phyloP scores from a whole-genome alignment of 2,329 filamentous ascomycete species.

The Ophioceras dolichostomum region DNA sequence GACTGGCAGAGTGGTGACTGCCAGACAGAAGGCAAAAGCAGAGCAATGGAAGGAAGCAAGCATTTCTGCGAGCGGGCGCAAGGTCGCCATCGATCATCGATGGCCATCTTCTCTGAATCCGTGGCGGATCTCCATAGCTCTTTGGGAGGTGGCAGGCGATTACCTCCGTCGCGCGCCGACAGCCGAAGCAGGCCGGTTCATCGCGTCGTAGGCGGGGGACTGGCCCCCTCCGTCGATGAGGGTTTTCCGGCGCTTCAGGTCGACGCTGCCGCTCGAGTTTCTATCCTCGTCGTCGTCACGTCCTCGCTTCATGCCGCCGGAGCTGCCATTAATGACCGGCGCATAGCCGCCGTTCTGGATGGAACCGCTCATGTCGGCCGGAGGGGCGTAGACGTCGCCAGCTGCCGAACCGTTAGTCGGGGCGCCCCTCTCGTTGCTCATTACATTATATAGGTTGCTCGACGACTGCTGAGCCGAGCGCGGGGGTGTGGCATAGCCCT shows the following conservation, averaged over 20 bases:
- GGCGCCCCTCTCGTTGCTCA: slow-evolving; percentile 62
- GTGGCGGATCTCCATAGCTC: too few species aligned
- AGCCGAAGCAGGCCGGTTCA: slow-evolving; percentile 14
- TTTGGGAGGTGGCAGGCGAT: background rate
- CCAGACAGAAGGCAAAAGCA: background rate
- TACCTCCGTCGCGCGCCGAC: slow-evolving; percentile 10
- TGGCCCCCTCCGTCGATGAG: slow-evolving; percentile 18
- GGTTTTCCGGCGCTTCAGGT: slow-evolving; percentile 23
- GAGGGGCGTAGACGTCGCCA: slow-evolving; percentile 59
- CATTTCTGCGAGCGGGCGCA: too few species aligned
- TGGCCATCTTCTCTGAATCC: too few species aligned
- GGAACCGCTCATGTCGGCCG: slow-evolving; percentile 43
- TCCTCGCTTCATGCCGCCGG: slow-evolving; percentile 26
- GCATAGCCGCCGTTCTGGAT: slow-evolving; percentile 52
- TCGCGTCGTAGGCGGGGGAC: slow-evolving; percentile 16
- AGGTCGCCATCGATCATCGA: too few species aligned
- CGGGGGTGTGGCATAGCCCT: slow-evolving; percentile 70
- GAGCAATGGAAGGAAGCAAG: background rate
- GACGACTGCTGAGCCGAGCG: slow-evolving; percentile 48
- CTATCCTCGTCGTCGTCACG: slow-evolving; percentile 31
- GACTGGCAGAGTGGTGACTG: background rate
- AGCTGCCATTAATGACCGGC: slow-evolving; percentile 52
- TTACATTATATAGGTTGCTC: slow-evolving; percentile 80
- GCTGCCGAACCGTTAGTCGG: slow-evolving; percentile 48
- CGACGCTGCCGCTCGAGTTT: slow-evolving; percentile 15